Conservation (phyloP, 2,329 filamentous ascomycete species). For the Fusarium metavorans region DNA sequence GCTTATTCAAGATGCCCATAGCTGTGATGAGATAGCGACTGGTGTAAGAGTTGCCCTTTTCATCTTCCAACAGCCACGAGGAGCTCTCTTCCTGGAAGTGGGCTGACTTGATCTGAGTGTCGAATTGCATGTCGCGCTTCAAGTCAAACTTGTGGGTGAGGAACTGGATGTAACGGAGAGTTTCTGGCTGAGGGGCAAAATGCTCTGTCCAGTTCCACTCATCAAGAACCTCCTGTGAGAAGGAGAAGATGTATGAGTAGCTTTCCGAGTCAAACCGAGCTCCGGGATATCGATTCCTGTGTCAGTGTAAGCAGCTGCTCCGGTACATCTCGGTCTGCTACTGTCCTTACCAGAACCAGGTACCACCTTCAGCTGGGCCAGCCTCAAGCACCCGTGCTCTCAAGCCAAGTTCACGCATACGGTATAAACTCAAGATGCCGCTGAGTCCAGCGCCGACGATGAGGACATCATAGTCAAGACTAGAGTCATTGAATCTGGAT, state of each 20-base stretch:
- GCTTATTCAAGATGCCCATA: conserved; percentile 47
- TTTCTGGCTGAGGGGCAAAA: conserved; percentile 46
- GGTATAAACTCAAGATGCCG: conserved; percentile 56
- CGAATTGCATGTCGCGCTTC: conserved; percentile 53
- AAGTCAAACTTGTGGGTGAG: conserved; percentile 38
- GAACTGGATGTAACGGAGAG: conserved; percentile 14
- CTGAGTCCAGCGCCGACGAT: conserved; percentile 46
- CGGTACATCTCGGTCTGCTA: background rate
- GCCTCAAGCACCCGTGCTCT: conserved; percentile 55
- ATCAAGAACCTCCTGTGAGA: conserved; percentile 49
- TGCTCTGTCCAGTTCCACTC: conserved; percentile 56
- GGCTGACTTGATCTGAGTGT: conserved; percentile 51
- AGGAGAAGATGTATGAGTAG: conserved; percentile 58
- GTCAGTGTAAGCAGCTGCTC: background rate
- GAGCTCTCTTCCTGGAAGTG: conserved; percentile 46
- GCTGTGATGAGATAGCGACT: conserved; percentile 44
- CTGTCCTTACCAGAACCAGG: conserved; percentile 55
- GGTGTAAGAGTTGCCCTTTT: conserved; percentile 36
- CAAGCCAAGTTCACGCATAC: conserved; percentile 53
- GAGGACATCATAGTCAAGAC: conserved; percentile 37
- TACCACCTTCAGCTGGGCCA: conserved; percentile 56
- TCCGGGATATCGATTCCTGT: conserved; percentile 41
- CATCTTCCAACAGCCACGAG: conserved; percentile 47
- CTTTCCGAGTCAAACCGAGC: conserved; percentile 53
- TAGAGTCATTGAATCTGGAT: background rate